Evolutionary conservation across 164 flowering plant species (phyloP).

Genomic region (Annona squamosa): DNA sequence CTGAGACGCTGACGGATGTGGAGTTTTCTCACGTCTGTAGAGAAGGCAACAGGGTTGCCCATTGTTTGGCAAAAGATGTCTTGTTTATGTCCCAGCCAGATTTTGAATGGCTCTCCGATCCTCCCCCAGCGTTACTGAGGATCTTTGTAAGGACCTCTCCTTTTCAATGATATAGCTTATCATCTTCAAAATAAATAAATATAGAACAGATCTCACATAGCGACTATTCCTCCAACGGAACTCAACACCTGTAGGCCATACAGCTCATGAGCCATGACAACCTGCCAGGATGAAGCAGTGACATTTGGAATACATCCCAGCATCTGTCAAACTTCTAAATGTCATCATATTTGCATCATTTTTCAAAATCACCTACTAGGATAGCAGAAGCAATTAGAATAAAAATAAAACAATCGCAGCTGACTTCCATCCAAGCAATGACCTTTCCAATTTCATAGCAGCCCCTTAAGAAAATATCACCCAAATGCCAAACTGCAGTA

Average conservation of each 20-base stretch:
- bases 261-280: constrained; percentile 3
- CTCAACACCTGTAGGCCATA: constrained; percentile 16
- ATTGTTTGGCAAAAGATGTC: too few relatives aligned
- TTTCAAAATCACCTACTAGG: neutral
- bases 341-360: neutral
- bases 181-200: neutral
- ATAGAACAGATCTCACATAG: neutral
- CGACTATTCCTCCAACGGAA: constrained; percentile 5
- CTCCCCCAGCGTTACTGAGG: too few relatives aligned
- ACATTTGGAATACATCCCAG: neutral
- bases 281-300: neutral
- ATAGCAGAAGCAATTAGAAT: neutral
- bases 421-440: constrained; percentile 11
- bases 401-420: constrained; percentile 2
- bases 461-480: constrained; percentile 13
- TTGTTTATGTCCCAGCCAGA: too few relatives aligned
- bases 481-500: constrained; percentile 34
- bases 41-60: too few relatives aligned
- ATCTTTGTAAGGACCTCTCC: too few relatives aligned
- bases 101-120: too few relatives aligned
- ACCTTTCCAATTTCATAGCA: neutral
- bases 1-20: too few relatives aligned
- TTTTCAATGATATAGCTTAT: too few relatives aligned
- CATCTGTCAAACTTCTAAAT: neutral
- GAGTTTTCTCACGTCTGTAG: too few relatives aligned